A percentile compares a stretch with the other conserved stretches of the same genome.
Evolutionary conservation across 768 basidiomycete species (phyloP).

Genomic region (Phaeolepiota aurea): DNA sequence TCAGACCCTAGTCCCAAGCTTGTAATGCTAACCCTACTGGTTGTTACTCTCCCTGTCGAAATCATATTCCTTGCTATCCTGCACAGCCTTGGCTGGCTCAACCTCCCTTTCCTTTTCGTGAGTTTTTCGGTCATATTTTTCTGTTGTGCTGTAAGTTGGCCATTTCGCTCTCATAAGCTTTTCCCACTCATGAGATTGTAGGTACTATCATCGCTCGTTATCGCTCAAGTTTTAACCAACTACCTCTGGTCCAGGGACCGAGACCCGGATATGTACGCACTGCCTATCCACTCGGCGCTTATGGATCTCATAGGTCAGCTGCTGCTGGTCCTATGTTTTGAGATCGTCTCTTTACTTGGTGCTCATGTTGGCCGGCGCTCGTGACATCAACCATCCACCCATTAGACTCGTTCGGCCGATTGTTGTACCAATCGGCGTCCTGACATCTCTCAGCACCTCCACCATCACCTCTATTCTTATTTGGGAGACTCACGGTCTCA

Average conservation of each 20-base stretch:
- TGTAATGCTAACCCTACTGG: constrained; percentile 60
- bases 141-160: constrained; percentile 58
- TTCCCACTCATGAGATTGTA: constrained; percentile 21
- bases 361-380: constrained; percentile 18
- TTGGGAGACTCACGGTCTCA: no score
- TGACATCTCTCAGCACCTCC: no score
- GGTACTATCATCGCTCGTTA: constrained; percentile 61
- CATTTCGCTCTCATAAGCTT: constrained; percentile 3
- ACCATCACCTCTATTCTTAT: no score
- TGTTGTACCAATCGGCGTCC: no score
- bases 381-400: constrained; percentile 8
- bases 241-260: constrained; percentile 70
- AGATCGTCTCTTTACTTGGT: constrained; percentile 46
- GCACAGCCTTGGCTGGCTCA: constrained; percentile 67
- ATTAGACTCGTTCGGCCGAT: no score
- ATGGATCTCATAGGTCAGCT: constrained; percentile 82
- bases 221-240: constrained; percentile 61
- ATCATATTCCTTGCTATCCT: constrained; percentile 65
- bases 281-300: constrained; percentile 87
- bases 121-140: constrained; percentile 62
- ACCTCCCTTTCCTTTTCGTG: constrained; percentile 62
- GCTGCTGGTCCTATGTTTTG: constrained; percentile 70
- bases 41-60: constrained; percentile 76
- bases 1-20: constrained; percentile 37
- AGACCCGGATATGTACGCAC: constrained; percentile 89